Conservation (phyloP, 2,329 filamentous ascomycete species). For the Laburnicola sp. region DNA sequence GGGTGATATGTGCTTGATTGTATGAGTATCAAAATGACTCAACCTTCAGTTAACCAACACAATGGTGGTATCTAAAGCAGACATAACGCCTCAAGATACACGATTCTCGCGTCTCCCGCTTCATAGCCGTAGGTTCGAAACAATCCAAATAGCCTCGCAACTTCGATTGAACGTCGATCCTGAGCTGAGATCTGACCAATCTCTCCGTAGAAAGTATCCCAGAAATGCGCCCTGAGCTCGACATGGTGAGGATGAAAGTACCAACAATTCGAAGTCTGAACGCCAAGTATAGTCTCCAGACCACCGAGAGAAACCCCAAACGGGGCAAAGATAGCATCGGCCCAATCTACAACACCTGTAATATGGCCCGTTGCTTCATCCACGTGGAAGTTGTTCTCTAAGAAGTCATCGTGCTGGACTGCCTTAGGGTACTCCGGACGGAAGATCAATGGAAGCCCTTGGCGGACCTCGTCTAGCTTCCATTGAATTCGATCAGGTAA, state of each 20-base stretch:
- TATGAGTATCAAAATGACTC: conserved; percentile 4
- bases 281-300: conserved; percentile 17
- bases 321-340: conserved; percentile 18
- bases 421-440: conserved; percentile 13
- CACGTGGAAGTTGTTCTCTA: conserved; percentile 18
- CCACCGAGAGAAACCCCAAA: conserved; percentile 15
- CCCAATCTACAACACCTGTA: conserved; percentile 19
- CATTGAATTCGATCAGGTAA: conserved; percentile 10
- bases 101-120: conserved; percentile 16
- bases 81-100: conserved; percentile 15
- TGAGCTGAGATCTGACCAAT: conserved; percentile 13
- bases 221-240: conserved; percentile 14
- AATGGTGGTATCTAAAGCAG: conserved; percentile 13
- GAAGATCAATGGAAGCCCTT: conserved; percentile 14
- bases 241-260: conserved; percentile 17
- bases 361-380: conserved; percentile 20
- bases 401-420: conserved; percentile 18
- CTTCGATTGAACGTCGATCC: conserved; percentile 16
- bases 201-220: conserved; percentile 16
- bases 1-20: conserved; percentile 1
- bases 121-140: conserved; percentile 15
- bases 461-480: conserved; percentile 11
- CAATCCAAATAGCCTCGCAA: conserved; percentile 17
- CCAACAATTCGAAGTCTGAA: conserved; percentile 11
- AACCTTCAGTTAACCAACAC: conserved; percentile 7